Percentiles rank a stretch among this genome's conserved stretches.
These are phyloP conservation scores for Xylaria arbuscula DNA, from an alignment of 2,329 filamentous ascomycete species.

Conservation along the genomic window DNA sequence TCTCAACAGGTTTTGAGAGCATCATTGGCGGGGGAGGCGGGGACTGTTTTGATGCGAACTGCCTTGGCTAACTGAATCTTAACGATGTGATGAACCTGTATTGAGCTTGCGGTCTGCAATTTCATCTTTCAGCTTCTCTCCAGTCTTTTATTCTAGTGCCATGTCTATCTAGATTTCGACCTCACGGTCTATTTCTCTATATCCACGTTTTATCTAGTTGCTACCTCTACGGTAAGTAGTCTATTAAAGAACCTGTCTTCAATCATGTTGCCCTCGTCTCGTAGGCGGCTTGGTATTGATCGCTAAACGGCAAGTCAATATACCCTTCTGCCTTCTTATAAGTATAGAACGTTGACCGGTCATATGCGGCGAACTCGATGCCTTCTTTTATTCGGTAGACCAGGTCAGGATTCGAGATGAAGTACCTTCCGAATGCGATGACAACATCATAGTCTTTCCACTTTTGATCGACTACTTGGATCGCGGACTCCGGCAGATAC, in stretches of 20 bases:
- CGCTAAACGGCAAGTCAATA: conserved; percentile 41
- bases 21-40: too few species aligned
- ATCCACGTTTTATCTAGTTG: not conserved
- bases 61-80: too few species aligned
- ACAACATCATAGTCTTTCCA: conserved; percentile 56
- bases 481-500: conserved; percentile 53
- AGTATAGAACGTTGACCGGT: conserved; percentile 59
- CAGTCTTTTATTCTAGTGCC: not conserved
- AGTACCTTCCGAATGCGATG: conserved; percentile 61
- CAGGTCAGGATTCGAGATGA: conserved; percentile 62
- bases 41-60: too few species aligned
- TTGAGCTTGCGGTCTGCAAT: not conserved
- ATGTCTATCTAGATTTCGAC: conserved; percentile 4
- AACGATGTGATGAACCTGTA: too few species aligned
- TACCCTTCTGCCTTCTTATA: conserved; percentile 39
- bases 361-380: conserved; percentile 57
- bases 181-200: conserved; percentile 3
- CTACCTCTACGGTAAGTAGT: not conserved
- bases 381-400: conserved; percentile 57
- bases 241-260: not conserved
- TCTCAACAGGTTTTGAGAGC: too few species aligned
- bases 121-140: not conserved
- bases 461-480: conserved; percentile 53
- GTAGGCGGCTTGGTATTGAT: conserved; percentile 19
- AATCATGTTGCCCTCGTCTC: conserved; percentile 1